These are phyloP conservation scores for Salix viminalis DNA, from an alignment of 345 rosid genomes.

Conservation along the genomic window DNA sequence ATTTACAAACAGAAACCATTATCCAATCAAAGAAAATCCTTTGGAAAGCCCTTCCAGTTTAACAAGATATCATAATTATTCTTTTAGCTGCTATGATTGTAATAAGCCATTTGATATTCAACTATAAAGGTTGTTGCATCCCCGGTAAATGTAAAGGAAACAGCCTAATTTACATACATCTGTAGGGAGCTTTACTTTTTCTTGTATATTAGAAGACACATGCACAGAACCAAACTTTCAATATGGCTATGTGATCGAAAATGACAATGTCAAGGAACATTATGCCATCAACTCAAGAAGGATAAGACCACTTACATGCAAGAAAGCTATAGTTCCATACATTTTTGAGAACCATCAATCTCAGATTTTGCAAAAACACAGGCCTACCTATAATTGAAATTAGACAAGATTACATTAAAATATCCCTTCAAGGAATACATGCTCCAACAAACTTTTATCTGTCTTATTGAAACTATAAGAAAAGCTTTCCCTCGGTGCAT, in stretches of 20 bases:
- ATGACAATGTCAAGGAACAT: not conserved
- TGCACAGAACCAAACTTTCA: not conserved
- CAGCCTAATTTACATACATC: not conserved
- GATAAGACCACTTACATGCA: not conserved
- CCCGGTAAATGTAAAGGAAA: not conserved
- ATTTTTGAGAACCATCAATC: not conserved
- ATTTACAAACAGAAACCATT: constrained; percentile 2
- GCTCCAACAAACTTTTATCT: not conserved
- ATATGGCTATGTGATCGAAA: not conserved
- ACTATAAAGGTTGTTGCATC: not conserved
- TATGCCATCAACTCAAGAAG: not conserved
- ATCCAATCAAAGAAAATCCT: not conserved
- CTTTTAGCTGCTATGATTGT: no score
- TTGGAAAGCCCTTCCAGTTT: not conserved
- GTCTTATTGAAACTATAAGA: not conserved
- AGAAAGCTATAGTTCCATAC: not conserved
- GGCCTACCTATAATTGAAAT: not conserved
- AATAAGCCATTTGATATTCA: no score
- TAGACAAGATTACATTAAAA: not conserved
- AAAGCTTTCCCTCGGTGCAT: not conserved
- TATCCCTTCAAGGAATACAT: not conserved
- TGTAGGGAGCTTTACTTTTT: not conserved
- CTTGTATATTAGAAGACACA: no score
- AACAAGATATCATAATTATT: not conserved
- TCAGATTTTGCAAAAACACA: not conserved